phyloP scores from a whole-genome alignment of 2,329 filamentous ascomycete genomes.

The Curvularia hawaiiensis region DNA sequence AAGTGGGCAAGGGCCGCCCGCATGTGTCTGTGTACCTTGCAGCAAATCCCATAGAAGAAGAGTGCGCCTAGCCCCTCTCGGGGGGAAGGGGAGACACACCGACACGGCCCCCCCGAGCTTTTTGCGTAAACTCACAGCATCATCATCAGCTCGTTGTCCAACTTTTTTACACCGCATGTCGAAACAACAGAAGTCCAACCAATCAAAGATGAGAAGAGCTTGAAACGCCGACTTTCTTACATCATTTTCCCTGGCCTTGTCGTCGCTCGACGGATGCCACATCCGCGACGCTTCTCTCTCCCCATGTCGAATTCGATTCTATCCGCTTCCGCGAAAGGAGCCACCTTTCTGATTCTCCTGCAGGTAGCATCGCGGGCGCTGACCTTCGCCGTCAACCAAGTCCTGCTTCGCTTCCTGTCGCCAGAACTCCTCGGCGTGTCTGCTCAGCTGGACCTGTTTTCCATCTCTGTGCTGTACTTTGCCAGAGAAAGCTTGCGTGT shows the following conservation, averaged over 20 bases:
- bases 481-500: conserved; percentile 88
- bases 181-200: conserved; percentile 5
- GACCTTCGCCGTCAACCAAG: conserved; percentile 90
- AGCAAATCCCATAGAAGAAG: conserved; percentile 14
- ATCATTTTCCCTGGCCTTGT: conserved; percentile 10
- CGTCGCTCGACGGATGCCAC: not conserved
- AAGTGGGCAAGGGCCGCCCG: conserved; percentile 3
- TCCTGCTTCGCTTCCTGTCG: conserved; percentile 85
- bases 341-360: conserved; percentile 83
- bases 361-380: conserved; percentile 86
- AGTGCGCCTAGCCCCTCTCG: conserved; percentile 24
- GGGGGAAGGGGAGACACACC: not conserved
- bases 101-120: conserved; percentile 21
- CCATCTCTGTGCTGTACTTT: conserved; percentile 92
- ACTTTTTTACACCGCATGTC: conserved; percentile 19
- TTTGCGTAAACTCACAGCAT: conserved; percentile 25
- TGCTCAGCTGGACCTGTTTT: conserved; percentile 90
- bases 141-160: conserved; percentile 10
- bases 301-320: conserved; percentile 44
- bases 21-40: conserved; percentile 9
- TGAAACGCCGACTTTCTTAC: conserved; percentile 12
- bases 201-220: conserved; percentile 30
- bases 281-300: no score
- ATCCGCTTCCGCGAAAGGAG: conserved; percentile 67
- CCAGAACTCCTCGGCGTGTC: conserved; percentile 83